Conservation (phyloP, 2,329 filamentous ascomycete genomes). For the Emmonsia crescens region DNA sequence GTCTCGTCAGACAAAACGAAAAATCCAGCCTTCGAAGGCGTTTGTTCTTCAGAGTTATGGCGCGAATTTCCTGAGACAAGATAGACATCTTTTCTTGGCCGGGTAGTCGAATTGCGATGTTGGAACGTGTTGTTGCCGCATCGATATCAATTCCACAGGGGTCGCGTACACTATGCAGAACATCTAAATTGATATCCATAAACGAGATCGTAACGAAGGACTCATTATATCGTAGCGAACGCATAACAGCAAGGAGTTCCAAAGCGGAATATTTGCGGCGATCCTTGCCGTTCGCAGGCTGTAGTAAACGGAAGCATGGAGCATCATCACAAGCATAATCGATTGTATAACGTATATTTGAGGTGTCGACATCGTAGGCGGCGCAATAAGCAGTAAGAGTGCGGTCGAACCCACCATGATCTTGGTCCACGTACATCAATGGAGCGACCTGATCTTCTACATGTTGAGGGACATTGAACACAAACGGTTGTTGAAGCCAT, state of each 20-base stretch:
- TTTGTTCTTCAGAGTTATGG: conserved; percentile 54
- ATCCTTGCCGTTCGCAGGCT: conserved; percentile 40
- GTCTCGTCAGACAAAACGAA: conserved; percentile 48
- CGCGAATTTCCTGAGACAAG: conserved; percentile 58
- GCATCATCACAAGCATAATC: conserved; percentile 54
- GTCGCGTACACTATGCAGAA: conserved; percentile 52
- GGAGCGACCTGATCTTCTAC: conserved; percentile 42
- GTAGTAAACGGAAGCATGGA: conserved; percentile 54
- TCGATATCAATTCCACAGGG: conserved; percentile 51
- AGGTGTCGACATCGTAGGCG: conserved; percentile 56
- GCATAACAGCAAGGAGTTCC: conserved; percentile 60
- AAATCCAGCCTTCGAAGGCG: conserved; percentile 56
- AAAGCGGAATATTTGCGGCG: conserved; percentile 46
- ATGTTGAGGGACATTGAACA: conserved; percentile 48
- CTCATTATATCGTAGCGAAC: conserved; percentile 60
- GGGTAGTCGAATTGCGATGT: conserved; percentile 42
- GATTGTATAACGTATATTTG: conserved; percentile 54
- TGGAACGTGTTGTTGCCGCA: conserved; percentile 50
- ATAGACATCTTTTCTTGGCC: conserved; percentile 47
- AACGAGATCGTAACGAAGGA: conserved; percentile 59
- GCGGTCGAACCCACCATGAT: conserved; percentile 54
- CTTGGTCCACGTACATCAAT: conserved; percentile 41
- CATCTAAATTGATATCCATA: conserved; percentile 51
- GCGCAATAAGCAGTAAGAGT: conserved; percentile 60
- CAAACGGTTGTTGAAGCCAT: conserved; percentile 53